A percentile compares a stretch with the other conserved stretches of the same genome.
phyloP scores from a whole-genome alignment of 306 rosid species.

The Cucurbita maxima region DNA sequence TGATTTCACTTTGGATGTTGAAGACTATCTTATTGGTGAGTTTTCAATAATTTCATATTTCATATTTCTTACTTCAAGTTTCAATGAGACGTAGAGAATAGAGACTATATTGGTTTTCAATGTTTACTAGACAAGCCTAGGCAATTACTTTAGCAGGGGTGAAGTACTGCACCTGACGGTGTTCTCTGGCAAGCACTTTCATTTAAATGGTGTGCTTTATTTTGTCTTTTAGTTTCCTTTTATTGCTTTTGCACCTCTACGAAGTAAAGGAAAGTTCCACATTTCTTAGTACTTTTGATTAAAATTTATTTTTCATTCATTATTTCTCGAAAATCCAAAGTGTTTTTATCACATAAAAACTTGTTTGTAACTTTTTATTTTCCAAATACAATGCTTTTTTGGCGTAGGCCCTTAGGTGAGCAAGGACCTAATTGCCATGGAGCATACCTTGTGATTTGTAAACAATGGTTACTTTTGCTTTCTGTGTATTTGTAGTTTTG shows the following conservation, averaged over 20 bases:
- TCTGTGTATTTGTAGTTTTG: neutral
- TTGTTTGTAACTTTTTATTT: neutral
- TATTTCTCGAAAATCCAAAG: neutral
- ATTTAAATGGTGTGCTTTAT: neutral
- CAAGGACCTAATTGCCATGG: neutral
- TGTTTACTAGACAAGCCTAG: neutral
- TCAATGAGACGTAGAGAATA: neutral
- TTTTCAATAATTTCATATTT: conserved; percentile 3
- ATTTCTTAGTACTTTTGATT: neutral
- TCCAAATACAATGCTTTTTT: neutral
- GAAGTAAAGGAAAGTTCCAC: neutral
- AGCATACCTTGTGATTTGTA: neutral
- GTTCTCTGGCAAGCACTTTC: neutral
- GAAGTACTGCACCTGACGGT: neutral
- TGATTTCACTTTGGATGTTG: conserved; percentile 68
- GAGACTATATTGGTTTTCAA: neutral
- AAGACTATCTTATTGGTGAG: conserved; percentile 86
- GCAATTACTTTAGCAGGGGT: neutral
- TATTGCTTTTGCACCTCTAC: neutral
- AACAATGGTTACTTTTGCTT: neutral
- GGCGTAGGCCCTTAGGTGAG: neutral
- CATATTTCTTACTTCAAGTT: neutral
- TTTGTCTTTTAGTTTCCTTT: neutral
- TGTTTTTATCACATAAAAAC: neutral
- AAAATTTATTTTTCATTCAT: neutral